Base-by-base conservation (phyloP, 352 stramenopile species). In the Globisporangium ultimum region DNA sequence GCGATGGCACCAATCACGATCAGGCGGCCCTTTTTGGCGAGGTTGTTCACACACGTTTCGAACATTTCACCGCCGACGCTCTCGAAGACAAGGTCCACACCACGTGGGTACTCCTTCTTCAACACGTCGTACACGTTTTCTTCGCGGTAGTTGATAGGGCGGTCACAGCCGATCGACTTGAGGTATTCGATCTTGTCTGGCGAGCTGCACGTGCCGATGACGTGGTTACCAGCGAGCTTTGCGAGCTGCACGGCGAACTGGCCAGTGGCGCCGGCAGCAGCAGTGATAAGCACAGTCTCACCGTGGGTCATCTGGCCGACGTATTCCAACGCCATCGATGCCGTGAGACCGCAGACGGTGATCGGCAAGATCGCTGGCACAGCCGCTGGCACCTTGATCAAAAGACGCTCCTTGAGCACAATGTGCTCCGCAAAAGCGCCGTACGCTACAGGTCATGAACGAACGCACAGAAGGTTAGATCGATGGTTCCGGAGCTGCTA, bases 111-210 rank as follows among this genome's bases (percentile, higher is more conserved):
- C 71, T 80, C 72, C 61, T 78, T 78, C 60, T 74, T 73, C 34
- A 80, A 59, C 71, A 75, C 68, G 43, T 79, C 58, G 45, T 53
- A 66, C 41, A 80, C 38, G 28, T 71, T 75, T 45, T 84, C 72
- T 63, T 93, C 80, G 28, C 66, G 76, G 70, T 95, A 95, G 63
- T 93, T 85, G 48, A 95, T 76, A 50, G 84, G 59, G 41, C 84
- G 78, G 58, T 88, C 74, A 28, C 63, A 76, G n/a, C 76, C 83
- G 14, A 84, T 61, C 20, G 61, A 74, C 21, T 60, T 58, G 42
- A 93, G 68, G 65, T 89, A 82, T 36, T 92, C 79, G 45, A 78
- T 81, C 68, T 95, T 95, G 55, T 90, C 87, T 21, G 80, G 67
- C 43, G 78, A 90, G 64, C 78, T 89, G 66, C 63, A 76, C 43